phyloP scores from a whole-genome alignment of 768 basidiomycete genomes.

The Podaxis rugospora region DNA sequence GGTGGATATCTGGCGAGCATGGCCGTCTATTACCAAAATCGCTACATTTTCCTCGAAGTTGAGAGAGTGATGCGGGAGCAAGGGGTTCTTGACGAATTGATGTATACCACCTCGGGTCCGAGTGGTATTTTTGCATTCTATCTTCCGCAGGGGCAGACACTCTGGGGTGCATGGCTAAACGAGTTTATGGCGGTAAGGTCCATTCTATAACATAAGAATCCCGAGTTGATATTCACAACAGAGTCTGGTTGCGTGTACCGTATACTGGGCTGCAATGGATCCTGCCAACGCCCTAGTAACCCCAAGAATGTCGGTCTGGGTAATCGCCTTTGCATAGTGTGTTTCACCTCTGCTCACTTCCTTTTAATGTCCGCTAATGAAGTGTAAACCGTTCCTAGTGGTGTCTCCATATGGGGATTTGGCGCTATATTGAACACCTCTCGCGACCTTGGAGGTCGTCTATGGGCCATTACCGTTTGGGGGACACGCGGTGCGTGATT shows the following conservation, averaged over 20 bases:
- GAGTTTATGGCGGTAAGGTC: slow-evolving; percentile 3
- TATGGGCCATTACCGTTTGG: slow-evolving; percentile 6
- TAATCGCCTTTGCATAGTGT: slow-evolving; percentile 2
- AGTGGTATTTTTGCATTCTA: slow-evolving; percentile 8
- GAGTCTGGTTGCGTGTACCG: slow-evolving; percentile 1
- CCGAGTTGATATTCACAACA: background rate
- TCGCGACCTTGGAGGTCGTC: slow-evolving; percentile 3
- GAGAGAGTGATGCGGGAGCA: background rate
- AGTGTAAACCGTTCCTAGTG: background rate
- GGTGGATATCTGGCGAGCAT: slow-evolving; percentile 4
- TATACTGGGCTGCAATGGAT: slow-evolving; percentile 2
- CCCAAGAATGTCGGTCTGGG: slow-evolving; percentile 3
- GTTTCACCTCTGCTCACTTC: background rate
- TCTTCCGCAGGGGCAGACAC: background rate
- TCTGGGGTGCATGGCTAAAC: slow-evolving; percentile 7
- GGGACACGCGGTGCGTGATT: background rate
- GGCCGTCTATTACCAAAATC: slow-evolving; percentile 1
- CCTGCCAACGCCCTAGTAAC: slow-evolving; percentile 7
- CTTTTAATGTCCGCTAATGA: background rate
- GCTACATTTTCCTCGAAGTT: background rate
- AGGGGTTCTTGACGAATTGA: background rate
- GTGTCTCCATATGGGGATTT: slow-evolving; percentile 4
- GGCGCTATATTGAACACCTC: slow-evolving; percentile 3
- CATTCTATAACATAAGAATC: background rate
- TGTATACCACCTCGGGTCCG: background rate